Evolutionary conservation across 306 rosid species (phyloP).

Genomic region (Vicia sativa): DNA sequence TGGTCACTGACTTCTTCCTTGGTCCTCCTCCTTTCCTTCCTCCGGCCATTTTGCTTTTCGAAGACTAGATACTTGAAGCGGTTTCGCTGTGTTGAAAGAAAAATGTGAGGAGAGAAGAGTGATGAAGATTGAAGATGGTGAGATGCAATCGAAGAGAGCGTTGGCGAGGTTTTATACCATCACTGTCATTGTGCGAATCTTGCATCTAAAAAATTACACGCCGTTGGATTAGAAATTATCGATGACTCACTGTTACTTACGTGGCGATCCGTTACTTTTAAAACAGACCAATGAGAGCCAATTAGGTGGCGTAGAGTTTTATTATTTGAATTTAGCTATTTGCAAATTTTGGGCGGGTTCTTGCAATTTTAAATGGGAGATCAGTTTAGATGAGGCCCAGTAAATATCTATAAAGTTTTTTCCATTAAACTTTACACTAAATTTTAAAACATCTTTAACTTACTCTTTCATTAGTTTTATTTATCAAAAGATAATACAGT

Average conservation of each 20-base stretch:
- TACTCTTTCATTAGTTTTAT: too few relatives aligned
- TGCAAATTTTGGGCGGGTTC: too few relatives aligned
- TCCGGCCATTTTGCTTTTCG: too few relatives aligned
- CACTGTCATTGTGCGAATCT: background rate
- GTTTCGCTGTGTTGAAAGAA: background rate
- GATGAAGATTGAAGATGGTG: background rate
- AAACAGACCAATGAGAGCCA: background rate
- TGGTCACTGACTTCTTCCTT: too few relatives aligned
- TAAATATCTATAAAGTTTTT: too few relatives aligned
- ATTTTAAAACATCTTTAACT: too few relatives aligned
- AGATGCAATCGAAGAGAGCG: background rate
- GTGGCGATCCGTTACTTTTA: background rate
- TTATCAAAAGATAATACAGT: too few relatives aligned
- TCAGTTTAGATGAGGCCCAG: too few relatives aligned
- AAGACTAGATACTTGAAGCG: background rate
- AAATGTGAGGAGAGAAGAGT: too few relatives aligned
- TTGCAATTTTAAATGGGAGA: too few relatives aligned
- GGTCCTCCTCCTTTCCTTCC: too few relatives aligned
- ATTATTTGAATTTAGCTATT: background rate
- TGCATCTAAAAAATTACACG: background rate
- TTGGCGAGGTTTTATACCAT: background rate
- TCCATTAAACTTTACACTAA: too few relatives aligned
- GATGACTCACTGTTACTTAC: background rate
- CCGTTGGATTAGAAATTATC: background rate
- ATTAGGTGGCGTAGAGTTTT: background rate